phyloP scores from a whole-genome alignment of 345 rosid genomes.

The Gossypium longicalyx region DNA sequence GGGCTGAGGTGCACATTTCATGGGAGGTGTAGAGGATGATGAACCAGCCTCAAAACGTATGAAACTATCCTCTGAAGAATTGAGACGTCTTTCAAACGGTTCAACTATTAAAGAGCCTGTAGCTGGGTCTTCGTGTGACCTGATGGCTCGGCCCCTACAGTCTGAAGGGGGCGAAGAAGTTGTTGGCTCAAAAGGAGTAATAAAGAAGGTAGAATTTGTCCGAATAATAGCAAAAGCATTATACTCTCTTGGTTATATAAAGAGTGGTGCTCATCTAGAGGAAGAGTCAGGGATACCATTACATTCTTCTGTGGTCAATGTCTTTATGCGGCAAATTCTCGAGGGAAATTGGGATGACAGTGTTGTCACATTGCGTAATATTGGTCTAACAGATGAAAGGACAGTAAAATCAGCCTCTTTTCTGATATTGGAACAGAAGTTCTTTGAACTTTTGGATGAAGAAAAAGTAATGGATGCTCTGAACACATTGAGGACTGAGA shows the following conservation, averaged over 20 bases:
- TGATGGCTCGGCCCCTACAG: conserved; percentile 61
- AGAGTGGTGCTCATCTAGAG: conserved; percentile 56
- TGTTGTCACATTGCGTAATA: conserved; percentile 35
- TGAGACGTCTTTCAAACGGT: conserved; percentile 45
- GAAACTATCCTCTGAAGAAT: conserved; percentile 39
- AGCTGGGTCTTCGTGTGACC: conserved; percentile 37
- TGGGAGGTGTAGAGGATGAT: conserved; percentile 67
- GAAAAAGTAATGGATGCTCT: conserved; percentile 50
- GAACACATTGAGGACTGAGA: conserved; percentile 60
- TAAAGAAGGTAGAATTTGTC: conserved; percentile 55
- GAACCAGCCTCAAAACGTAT: conserved; percentile 58
- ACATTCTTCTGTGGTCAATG: conserved; percentile 38
- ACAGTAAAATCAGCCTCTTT: conserved; percentile 48
- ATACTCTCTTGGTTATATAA: conserved; percentile 55
- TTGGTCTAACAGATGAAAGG: conserved; percentile 40
- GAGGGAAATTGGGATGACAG: conserved; percentile 60
- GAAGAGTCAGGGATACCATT: conserved; percentile 63
- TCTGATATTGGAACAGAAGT: conserved; percentile 58
- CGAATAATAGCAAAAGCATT: conserved; percentile 52
- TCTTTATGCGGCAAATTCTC: conserved; percentile 41
- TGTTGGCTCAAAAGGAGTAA: conserved; percentile 58
- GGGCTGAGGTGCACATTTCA: conserved; percentile 65
- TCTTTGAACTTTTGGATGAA: conserved; percentile 42
- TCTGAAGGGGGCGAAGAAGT: conserved; percentile 51
- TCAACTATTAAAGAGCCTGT: conserved; percentile 31